Percentiles rank a stretch among this genome's conserved stretches.
phyloP scores from a whole-genome alignment of 148 eudicot species.

The Arbutus unedo region DNA sequence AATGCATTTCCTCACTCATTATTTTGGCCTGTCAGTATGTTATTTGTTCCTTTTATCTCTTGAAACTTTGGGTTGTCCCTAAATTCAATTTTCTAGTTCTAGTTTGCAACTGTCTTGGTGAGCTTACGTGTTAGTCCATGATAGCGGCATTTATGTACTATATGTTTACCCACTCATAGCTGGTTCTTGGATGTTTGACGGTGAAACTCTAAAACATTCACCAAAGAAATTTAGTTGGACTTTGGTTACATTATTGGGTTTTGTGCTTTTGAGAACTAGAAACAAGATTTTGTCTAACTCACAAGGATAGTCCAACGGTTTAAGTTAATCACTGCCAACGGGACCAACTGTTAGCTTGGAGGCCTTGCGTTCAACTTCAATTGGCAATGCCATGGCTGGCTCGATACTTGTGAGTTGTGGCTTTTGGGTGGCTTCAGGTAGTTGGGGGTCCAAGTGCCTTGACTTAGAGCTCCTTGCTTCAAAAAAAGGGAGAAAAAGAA shows the following conservation, averaged over 20 bases:
- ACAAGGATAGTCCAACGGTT: not conserved
- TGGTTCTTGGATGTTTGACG: slow-evolving; percentile 1
- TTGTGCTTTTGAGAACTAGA: not conserved
- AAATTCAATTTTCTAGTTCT: not conserved
- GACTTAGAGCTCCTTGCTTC: not conserved
- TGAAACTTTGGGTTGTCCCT: not conserved
- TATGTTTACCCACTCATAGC: not conserved
- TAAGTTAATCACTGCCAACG: not conserved
- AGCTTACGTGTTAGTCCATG: not conserved
- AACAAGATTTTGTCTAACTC: not conserved
- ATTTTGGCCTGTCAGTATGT: not conserved
- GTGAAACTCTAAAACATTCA: not conserved
- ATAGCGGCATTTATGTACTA: not conserved
- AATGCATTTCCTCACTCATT: not conserved
- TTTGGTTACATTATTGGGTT: not conserved
- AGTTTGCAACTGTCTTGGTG: not conserved
- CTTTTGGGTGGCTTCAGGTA: not conserved
- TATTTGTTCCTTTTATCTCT: not conserved
- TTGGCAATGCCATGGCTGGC: not conserved
- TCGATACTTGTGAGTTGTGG: not conserved
- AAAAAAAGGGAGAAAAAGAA: not conserved
- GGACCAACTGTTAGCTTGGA: not conserved
- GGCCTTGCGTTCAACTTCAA: not conserved
- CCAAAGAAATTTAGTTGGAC: not conserved
- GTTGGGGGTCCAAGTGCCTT: not conserved